Evolutionary conservation across 352 stramenopile species (phyloP).

Genomic region (Globisporangium takayamanum): DNA sequence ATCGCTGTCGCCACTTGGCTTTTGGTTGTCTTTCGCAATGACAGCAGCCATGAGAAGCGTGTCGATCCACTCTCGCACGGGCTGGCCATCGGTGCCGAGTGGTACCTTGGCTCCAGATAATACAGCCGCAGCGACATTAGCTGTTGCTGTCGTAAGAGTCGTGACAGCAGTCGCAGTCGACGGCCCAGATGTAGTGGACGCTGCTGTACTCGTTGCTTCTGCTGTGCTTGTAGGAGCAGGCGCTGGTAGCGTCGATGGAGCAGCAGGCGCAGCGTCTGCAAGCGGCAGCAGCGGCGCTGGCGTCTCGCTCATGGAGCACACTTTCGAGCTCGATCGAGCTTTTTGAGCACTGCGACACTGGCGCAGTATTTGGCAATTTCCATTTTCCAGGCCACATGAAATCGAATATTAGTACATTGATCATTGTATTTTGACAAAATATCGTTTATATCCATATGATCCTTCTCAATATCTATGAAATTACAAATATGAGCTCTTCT

Average conservation of each 20-base stretch:
- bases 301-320: background rate
- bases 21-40: slow-evolving; percentile 60
- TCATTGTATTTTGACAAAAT: too few relatives aligned
- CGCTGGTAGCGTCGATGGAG: background rate
- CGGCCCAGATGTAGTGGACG: slow-evolving; percentile 2
- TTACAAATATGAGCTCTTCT: too few relatives aligned
- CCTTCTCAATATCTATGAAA: too few relatives aligned
- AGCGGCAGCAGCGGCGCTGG: background rate
- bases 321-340: too few relatives aligned
- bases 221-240: background rate
- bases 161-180: background rate
- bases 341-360: background rate
- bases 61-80: slow-evolving; percentile 72
- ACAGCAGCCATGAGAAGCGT: slow-evolving; percentile 69
- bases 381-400: background rate
- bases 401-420: too few relatives aligned
- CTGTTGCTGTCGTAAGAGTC: background rate
- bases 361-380: too few relatives aligned
- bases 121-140: background rate
- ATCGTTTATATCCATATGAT: too few relatives aligned
- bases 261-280: background rate
- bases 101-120: slow-evolving; percentile 4
- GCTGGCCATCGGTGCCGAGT: slow-evolving; percentile 18
- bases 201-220: background rate
- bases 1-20: slow-evolving; percentile 7